Evolutionary conservation across 2,329 filamentous ascomycete species (phyloP), one percentile per base, ranked within the genome.

Genomic region (Alternaria sp.): DNA sequence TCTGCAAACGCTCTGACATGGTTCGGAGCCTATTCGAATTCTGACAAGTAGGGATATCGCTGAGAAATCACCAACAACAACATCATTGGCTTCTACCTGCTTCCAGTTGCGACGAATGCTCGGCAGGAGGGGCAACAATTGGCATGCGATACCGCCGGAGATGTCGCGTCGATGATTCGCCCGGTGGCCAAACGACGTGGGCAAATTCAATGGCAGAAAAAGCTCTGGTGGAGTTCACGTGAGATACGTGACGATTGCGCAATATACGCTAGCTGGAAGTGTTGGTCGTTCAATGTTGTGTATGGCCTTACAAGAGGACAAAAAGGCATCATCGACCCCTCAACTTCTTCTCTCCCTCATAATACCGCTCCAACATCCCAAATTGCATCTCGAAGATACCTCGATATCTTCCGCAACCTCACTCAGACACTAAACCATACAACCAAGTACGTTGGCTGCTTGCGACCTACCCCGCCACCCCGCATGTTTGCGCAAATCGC

Each of bases 241-340:
- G 59, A 66, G 26, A 66, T 67, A 71, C 64, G 70, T 71, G 73
- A 74, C 68, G 58, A 77, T 76, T 72, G 73, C 76, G 76, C 73
- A 73, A 77, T 77, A 66, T 68, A 55, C 75, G 74, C 75, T 73
- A 75, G 62, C 73, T 72, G 28, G 30, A 73, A 68, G 57, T 62
- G 67, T 69, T 55, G 55, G 30, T 56, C 63, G 21, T 36, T 36
- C 10, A 52, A 60, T 62, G 62, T 44, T 32, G 43, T 32, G 59
- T 61, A 59, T 52, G 60, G 72, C 70, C 67, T 52, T 30, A 9
- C 30, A 44, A 73, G 70, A 75, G 72, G 67, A 68, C 61, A 64
- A 62, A 58, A 64, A 61, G 62, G 50, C 59, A 61, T 67, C 63
- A 26, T 57, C 44, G 59, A 62, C 67, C 61, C 66, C 67, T 64